Evolutionary conservation across 2,329 filamentous ascomycete genomes (phyloP), one percentile per base, ranked within the genome.

Genomic region (Clonostachys solani): DNA sequence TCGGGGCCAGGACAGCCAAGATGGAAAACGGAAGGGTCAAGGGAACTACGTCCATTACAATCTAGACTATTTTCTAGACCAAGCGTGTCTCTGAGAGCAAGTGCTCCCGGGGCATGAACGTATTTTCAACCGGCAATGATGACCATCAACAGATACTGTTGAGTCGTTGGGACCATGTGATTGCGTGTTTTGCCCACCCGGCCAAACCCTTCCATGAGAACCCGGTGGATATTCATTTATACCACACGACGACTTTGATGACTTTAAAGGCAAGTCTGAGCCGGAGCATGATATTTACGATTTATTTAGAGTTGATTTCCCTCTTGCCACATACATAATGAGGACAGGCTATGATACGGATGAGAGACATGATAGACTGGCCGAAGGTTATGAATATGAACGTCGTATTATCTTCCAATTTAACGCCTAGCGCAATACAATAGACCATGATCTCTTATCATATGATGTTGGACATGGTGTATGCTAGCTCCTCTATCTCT

Each of bases 1-100:
- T 94, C 59, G 89, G 89, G 13, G 83, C 89, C 4, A 75, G 87
- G 54, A 92, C 88, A 5, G 89, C 89, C 13, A 94, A 92, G 70
- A 92, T 92, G 83, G 84, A 90, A 60, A 79, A 71, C 48, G 78
- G 81, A 5, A 81, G 73, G 57, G 78, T 78, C 12, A 90, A 86
- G 57, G 87, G 87, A 1, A 90, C 87, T 5, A 78, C 82, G 42
- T 56, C 80, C 7, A 73, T 85, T 50, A 56, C 55, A 43, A 33
- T 43, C 23, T 34, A 29, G 9, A 10, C 9, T 29, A 29, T 3
- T 29, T 29, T 29, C 8, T 4, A 29, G 23, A 29, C 23, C 3
- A 29, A 29, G 3, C 23, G 23, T 29, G 23, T 35, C 16, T 13
- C 8, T 8, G 36, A 45, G 45, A 57, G 55, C 59, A 52, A 52